Percentiles rank a stretch among this genome's conserved stretches.
Conservation (phyloP, 805 yeast genomes). For the Barnettozyma vustinii region DNA sequence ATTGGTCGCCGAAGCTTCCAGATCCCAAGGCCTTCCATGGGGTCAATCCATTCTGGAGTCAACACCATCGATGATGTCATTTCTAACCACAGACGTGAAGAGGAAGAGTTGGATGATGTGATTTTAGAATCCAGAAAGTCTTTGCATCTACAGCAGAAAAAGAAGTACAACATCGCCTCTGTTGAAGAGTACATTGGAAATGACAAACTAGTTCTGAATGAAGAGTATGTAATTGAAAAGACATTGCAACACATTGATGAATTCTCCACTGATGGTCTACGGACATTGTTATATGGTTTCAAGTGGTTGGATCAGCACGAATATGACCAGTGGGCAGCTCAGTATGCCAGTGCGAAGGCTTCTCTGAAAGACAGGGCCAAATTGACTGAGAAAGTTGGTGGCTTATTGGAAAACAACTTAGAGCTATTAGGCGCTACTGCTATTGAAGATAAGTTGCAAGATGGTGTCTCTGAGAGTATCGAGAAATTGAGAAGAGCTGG, state of each 20-base stretch:
- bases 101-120: conserved; percentile 48
- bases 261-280: conserved; percentile 89
- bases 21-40: conserved; percentile 27
- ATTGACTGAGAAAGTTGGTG: conserved; percentile 69
- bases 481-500: conserved; percentile 91
- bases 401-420: conserved; percentile 59
- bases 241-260: conserved; percentile 90
- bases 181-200: conserved; percentile 36
- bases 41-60: conserved; percentile 21
- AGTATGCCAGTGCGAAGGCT: conserved; percentile 72
- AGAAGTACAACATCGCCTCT: conserved; percentile 38
- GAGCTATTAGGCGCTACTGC: conserved; percentile 89
- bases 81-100: conserved; percentile 36
- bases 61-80: conserved; percentile 48
- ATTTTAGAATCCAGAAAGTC: conserved; percentile 50
- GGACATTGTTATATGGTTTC: conserved; percentile 83
- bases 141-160: conserved; percentile 51
- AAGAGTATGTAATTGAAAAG: conserved; percentile 71
- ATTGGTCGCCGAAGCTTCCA: conserved; percentile 28
- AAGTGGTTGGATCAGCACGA: conserved; percentile 57
- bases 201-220: conserved; percentile 60
- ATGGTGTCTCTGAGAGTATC: conserved; percentile 94
- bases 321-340: conserved; percentile 60
- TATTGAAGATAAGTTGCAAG: conserved; percentile 92
- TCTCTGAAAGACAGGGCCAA: conserved; percentile 62